These are phyloP conservation scores for Catunica adiposa DNA, from an alignment of 2,329 filamentous ascomycete genomes.

Conservation along the genomic window DNA sequence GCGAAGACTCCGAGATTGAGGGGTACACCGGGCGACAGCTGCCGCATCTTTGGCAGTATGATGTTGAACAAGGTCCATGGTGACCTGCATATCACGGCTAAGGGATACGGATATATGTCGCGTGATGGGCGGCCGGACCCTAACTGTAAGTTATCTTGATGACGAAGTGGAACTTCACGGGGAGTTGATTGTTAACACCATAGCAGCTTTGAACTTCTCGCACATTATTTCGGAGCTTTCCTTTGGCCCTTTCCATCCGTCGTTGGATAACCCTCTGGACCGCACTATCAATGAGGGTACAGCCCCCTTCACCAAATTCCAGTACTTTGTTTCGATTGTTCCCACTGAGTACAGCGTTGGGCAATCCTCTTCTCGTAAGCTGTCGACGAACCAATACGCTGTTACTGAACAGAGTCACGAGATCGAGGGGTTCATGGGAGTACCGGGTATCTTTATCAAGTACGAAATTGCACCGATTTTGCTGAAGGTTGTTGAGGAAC, in stretches of 20 bases:
- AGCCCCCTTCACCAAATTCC: slow-evolving; percentile 80
- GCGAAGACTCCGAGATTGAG: slow-evolving; percentile 58
- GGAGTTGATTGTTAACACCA: not conserved
- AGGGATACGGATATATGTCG: slow-evolving; percentile 87
- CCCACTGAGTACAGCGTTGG: slow-evolving; percentile 77
- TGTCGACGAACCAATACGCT: slow-evolving; percentile 90
- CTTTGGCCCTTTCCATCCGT: slow-evolving; percentile 93
- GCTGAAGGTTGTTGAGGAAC: slow-evolving; percentile 67
- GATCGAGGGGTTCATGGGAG: slow-evolving; percentile 44
- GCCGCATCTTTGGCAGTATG: slow-evolving; percentile 75
- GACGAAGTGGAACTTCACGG: not conserved
- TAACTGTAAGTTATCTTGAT: slow-evolving; percentile 37
- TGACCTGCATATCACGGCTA: slow-evolving; percentile 92
- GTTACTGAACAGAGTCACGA: slow-evolving; percentile 73
- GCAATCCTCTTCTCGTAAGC: slow-evolving; percentile 23
- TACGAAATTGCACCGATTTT: slow-evolving; percentile 96
- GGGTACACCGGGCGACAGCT: slow-evolving; percentile 46
- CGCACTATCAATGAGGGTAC: slow-evolving; percentile 65
- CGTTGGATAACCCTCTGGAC: slow-evolving; percentile 84
- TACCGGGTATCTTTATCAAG: slow-evolving; percentile 94
- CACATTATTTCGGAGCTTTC: slow-evolving; percentile 93
- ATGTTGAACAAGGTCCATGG: slow-evolving; percentile 95
- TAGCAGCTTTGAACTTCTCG: slow-evolving; percentile 77
- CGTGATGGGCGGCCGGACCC: slow-evolving; percentile 66
- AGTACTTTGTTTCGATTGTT: slow-evolving; percentile 92